Evolutionary conservation across 1,284 basidiomycete genomes (phyloP), one percentile per base, ranked within the genome.

Genomic region (Tilletia walkeri): DNA sequence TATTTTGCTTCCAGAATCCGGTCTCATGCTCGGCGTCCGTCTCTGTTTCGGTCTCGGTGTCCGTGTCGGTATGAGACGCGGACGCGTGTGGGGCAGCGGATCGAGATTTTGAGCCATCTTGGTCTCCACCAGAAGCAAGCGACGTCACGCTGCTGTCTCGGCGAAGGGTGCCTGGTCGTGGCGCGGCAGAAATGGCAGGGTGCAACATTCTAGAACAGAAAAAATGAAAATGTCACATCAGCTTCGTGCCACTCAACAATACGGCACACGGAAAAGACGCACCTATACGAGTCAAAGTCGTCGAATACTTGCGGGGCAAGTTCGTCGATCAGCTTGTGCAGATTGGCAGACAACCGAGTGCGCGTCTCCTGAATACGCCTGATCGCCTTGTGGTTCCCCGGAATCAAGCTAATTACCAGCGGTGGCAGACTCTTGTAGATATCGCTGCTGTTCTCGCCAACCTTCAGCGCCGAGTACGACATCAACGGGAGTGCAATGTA

Each of bases 381-480:
- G 9, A 99, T 88, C 54, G 91, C 91, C 66, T 89, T 88, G 81
- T 95, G 92, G 84, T 96, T 94, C 47, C 94, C 94, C 4, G 96
- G 95, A 73, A 94, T 87, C 48, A 99, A 86, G 24, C 94, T 92
- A 72, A 99, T 88, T 78, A 99, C 87, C 69, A 99, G 88, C 12
- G 96, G 96, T 48, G 93, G 90, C 20, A 99, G 87, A 36, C 94
- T 96, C 93, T 99, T 99, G 75, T 96, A 88, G 47, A 99, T 94
- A 82, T 99, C 96, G 89, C 98, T 91, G 48, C 96, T 96, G 20
- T 95, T 96, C 85, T 99, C 96, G 63, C 95, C 95, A 82, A 99
- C 99, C 85, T 98, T 98, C 74, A 99, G 88, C 10, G 95, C 93
- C 7, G 94, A 94, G 82, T 92, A 94, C 67, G 92, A 95, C 86